phyloP scores from a whole-genome alignment of 2,329 filamentous ascomycete genomes.

The Botrytis squamosa region DNA sequence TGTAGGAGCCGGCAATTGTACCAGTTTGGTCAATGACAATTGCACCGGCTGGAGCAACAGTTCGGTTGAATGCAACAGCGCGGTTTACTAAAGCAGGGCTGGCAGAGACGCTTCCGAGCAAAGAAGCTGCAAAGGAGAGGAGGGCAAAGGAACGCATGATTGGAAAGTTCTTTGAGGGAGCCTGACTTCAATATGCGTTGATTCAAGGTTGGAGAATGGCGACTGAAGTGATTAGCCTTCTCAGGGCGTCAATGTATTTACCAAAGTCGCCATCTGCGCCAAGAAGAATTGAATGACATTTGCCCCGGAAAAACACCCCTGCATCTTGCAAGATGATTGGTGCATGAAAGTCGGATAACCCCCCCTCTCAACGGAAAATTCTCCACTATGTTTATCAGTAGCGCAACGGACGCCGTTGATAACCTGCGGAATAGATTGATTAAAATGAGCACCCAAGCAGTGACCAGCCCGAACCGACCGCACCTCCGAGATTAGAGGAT shows the following conservation, averaged over 20 bases:
- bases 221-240: background rate
- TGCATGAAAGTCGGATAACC: conserved; percentile 2
- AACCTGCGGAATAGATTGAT: background rate
- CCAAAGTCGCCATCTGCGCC: background rate
- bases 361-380: background rate
- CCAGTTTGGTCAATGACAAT: conserved; percentile 45
- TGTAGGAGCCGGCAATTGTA: conserved; percentile 35
- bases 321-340: background rate
- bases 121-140: conserved; percentile 10
- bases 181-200: background rate
- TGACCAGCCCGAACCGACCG: background rate
- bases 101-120: conserved; percentile 8
- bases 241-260: background rate
- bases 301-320: background rate
- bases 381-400: background rate
- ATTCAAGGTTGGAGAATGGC: background rate
- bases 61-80: conserved; percentile 33
- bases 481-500: conserved; percentile 1
- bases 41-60: conserved; percentile 46
- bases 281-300: background rate
- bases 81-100: background rate
- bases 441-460: background rate
- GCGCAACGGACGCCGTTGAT: background rate
- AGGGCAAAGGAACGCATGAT: conserved; percentile 18
- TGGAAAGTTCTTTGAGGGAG: background rate